Base-by-base conservation (phyloP, 257 asterid genomes). In the Paraleonurus japonicus region DNA sequence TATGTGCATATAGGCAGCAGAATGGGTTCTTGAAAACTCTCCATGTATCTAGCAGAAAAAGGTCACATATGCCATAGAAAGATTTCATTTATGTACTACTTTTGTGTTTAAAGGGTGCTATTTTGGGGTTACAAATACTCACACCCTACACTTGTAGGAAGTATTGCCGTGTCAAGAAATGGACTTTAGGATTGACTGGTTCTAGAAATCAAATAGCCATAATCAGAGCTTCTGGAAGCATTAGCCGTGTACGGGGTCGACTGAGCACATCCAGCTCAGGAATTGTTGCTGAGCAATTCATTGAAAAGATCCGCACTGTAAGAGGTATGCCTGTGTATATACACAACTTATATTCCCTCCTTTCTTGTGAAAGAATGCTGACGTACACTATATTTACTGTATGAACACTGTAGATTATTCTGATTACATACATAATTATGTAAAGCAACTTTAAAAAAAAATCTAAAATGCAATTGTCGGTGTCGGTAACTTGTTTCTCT, bases 151-250 rank as follows among this genome's bases (percentile, higher is more conserved):
- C 65, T 66, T 78, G 67, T 81, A 94, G 98, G 90, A 91, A 85
- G 75, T 94, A 94, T 81, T 64, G 89, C 65, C 81, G 89, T 68
- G 91, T 91, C 80, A 86, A 79, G 84, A 84, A 80, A 80, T 83
- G 99, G 98, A 94, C 96, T 73, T 83, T 91, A 47, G 97, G 96
- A 70, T 84, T 91, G 83, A 72, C 92, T 32, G 96, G 99, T 74
- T 76, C 75, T 58, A 76, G 77, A 78, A 88, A 89, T 75, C 82
- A 84, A 80, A 89, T 94, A 79, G 99, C 97, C 70, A 70, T 94
- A 54, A 88, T 94, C 76, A 89, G 99, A 82, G 96, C 99, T 81
- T 94, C 99, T 26, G 99, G 99, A 73, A 83, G 92, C 85, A 94
- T 94, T 79, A 91, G 95, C 77, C 96, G 98, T 24, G 74, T 83